A percentile compares a stretch with the other conserved stretches of the same genome.
Evolutionary conservation across 129 eudicot species (phyloP).

Genomic region (Dittrichia graveolens): DNA sequence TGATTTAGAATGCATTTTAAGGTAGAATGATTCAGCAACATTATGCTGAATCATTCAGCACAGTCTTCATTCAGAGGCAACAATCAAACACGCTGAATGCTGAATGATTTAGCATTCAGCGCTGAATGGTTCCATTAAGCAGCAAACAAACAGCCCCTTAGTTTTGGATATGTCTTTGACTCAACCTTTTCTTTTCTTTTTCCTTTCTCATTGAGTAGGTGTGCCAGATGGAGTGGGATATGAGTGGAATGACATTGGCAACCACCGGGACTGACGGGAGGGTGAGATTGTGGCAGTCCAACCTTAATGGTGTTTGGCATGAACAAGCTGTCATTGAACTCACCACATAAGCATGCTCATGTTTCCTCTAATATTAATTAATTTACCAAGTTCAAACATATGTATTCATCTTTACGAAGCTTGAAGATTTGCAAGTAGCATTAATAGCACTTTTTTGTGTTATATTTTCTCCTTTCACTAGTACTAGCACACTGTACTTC

Average conservation of each 20-base stretch:
- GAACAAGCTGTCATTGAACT: slow-evolving; percentile 72
- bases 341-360: slow-evolving; percentile 30
- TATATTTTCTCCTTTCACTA: slow-evolving; percentile 7
- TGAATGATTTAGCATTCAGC: no score
- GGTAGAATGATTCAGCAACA: no score
- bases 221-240: slow-evolving; percentile 99
- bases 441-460: slow-evolving; percentile 14
- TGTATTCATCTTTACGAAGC: slow-evolving; percentile 11
- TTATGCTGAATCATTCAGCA: no score
- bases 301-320: slow-evolving; percentile 85
- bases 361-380: slow-evolving; percentile 8
- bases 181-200: not conserved
- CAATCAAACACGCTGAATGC: no score
- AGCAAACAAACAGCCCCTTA: no score
- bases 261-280: slow-evolving; percentile 68
- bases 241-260: slow-evolving; percentile 98
- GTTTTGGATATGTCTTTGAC: not conserved
- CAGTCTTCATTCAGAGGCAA: no score
- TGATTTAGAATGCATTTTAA: no score
- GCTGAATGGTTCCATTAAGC: no score
- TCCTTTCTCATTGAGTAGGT: slow-evolving; percentile 43
- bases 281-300: slow-evolving; percentile 89
- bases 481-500: slow-evolving; percentile 14
- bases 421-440: slow-evolving; percentile 16
- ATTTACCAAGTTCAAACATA: slow-evolving; percentile 16